Base-by-base conservation (phyloP, 139 green algal species). In the Chlorella ohadii region DNA sequence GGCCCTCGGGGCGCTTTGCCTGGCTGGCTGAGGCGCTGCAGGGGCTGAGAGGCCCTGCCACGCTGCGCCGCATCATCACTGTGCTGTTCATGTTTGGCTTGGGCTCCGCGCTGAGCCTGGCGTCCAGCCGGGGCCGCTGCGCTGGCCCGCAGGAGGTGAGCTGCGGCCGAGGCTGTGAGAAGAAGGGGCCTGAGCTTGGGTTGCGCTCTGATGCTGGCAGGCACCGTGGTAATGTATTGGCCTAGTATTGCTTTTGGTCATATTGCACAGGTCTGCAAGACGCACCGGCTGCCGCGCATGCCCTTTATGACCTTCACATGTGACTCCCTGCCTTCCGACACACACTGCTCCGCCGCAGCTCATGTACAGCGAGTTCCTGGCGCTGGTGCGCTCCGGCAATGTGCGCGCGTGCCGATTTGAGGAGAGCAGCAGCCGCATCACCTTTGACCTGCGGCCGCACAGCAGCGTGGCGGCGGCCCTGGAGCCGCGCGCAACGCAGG, bases 281-380 rank as follows among this genome's bases (percentile, higher is more conserved):
- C 22, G 19, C 59, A 4, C 59, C 16, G 31, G 16, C 33, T 73
- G 66, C 66, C n/a, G 31, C 39, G 16, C 28, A 64, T 36, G 75
- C 75, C 15, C 6, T 19, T 31, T 3, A 63, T 11, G 19, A 27
- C 34, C 33, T 6, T 31, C 31, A n/a, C 28, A 5, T 44, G 28
- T 25, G 27, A 20, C 73, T 41, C 17, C 51, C 31, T 66, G 13
- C 28, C 74, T 15, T 22, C 51, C 55, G 4, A 20, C 12, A 5
- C 7, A 39, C 7, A 13, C 25, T 78, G 23, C 13, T 41, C 27
- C 51, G 13, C 44, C 41, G 63, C 81, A 93, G 86, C 77, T 93
- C 19, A 39, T 89, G 17, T 98, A 98, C 85, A 95, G 90, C 22
- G 87, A 95, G n/a, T 97, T 97, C 70, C 78, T 96, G 28, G 84